Base-by-base conservation (phyloP, 2,329 filamentous ascomycete genomes). In the Penicillium aurantiogriseum region DNA sequence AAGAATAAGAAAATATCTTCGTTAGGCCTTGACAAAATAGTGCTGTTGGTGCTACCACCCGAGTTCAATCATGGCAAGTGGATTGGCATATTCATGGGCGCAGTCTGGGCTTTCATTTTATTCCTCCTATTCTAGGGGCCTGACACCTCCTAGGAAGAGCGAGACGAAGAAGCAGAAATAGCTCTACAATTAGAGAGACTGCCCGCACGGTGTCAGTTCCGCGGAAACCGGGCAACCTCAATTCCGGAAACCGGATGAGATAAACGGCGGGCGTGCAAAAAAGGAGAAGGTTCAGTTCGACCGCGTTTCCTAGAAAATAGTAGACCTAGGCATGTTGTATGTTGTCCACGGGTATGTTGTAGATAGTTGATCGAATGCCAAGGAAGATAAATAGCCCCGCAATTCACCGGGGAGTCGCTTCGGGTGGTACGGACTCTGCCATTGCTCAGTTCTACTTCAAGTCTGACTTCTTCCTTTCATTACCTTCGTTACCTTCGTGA, bases 41-140 rank as follows among this genome's bases (percentile, higher is more conserved):
- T 23, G 23, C 23, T 23, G 23, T 23, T 23, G 23, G 23, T 23
- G 23, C 23, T 23, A 23, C 23, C 23, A 23, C 23, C 23, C 23
- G 23, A 27, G 7, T 79, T 78, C 53, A 57, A 72, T 54, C 81
- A 81, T 55, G 74, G 70, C 11, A 79, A 66, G 38, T 76, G 77
- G 19, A 76, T 76, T 53, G 66, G 52, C 6, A 71, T 72, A 13
- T 71, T 72, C 51, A 67, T 69, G 57, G 67, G 64, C 5, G 64
- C 63, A 3, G 63, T 64, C 7, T 69, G 62, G 65, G 67, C 61
- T 11, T 74, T 67, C 35, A 69, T 71, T 31, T 54, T 74, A 8
- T 57, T 75, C 35, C 71, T 74, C 54, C 57, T 73, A n/a, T 67
- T 76, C 40, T 53, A 70, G 57, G 69, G 71, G 4, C 62, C 67